Percentiles rank a stretch among this genome's conserved stretches.
Evolutionary conservation across 352 stramenopile genomes (phyloP).

Genomic region (Globisporangium cederbergense): DNA sequence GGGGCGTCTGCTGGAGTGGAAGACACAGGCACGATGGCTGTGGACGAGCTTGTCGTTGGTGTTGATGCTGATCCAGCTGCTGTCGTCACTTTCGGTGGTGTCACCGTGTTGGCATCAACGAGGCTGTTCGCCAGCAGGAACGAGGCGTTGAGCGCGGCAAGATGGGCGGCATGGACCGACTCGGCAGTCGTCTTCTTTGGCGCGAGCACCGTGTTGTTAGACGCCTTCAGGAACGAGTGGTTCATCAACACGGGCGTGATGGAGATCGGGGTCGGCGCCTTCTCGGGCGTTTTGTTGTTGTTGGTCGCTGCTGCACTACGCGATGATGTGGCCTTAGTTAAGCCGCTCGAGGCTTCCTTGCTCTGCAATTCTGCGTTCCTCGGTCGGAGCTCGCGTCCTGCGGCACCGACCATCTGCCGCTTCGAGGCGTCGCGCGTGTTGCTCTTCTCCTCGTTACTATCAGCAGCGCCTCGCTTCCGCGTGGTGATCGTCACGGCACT

Average conservation of each 20-base stretch:
- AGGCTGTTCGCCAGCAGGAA: slow-evolving; percentile 13
- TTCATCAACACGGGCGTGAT: slow-evolving; percentile 9
- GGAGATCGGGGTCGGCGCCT: not conserved
- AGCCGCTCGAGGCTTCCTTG: not conserved
- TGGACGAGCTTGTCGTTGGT: not conserved
- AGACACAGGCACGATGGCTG: not conserved
- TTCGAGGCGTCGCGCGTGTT: slow-evolving; percentile 6
- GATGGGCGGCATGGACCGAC: not conserved
- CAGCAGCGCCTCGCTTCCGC: slow-evolving; percentile 7
- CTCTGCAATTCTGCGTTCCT: not conserved
- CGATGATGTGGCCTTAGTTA: not conserved
- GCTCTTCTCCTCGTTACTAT: not conserved
- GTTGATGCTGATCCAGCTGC: not conserved
- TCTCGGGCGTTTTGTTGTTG: not conserved
- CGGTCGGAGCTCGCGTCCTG: slow-evolving; percentile 6
- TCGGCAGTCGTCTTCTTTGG: slow-evolving; percentile 1
- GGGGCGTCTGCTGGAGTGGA: not conserved
- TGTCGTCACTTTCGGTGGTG: not conserved
- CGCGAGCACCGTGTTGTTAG: not conserved
- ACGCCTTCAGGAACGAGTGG: slow-evolving; percentile 14
- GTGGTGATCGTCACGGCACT: not conserved
- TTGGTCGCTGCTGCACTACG: too few relatives aligned
- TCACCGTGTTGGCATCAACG: not conserved
- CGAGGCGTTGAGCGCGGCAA: slow-evolving; percentile 11
- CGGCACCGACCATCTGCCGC: slow-evolving; percentile 1